Evolutionary conservation across 805 yeast genomes (phyloP).

Genomic region (Spathaspora girioi): DNA sequence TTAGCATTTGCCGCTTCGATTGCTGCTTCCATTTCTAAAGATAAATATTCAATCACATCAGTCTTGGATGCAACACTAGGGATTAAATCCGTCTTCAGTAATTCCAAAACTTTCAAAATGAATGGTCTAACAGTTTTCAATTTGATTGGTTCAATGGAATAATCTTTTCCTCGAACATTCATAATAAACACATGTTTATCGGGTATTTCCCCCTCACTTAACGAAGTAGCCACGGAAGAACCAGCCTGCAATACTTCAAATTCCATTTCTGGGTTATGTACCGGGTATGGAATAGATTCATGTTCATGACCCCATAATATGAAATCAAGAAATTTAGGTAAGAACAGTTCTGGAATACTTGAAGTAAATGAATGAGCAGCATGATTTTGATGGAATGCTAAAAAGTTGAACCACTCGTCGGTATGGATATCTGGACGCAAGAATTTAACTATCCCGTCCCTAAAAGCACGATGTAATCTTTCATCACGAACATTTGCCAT

Average conservation of each 20-base stretch:
- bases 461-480: conserved; percentile 74
- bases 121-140: conserved; percentile 81
- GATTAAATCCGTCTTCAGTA: conserved; percentile 50
- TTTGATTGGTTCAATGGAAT: conserved; percentile 55
- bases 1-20: conserved; percentile 54
- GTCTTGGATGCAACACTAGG: conserved; percentile 60
- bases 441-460: conserved; percentile 77
- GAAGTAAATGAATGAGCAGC: conserved; percentile 75
- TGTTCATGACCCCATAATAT: conserved; percentile 98
- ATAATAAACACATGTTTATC: conserved; percentile 73
- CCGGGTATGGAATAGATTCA: conserved; percentile 78
- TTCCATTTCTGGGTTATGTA: conserved; percentile 52
- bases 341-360: conserved; percentile 76
- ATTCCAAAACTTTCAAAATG: conserved; percentile 59
- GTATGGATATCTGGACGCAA: conserved; percentile 58
- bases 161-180: conserved; percentile 55
- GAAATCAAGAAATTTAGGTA: conserved; percentile 79
- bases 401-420: conserved; percentile 75
- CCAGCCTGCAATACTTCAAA: conserved; percentile 90
- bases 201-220: conserved; percentile 79
- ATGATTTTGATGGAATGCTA: conserved; percentile 92
- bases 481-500: conserved; percentile 88
- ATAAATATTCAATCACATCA: conserved; percentile 58
- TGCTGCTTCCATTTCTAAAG: conserved; percentile 61
- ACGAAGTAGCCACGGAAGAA: conserved; percentile 87